phyloP scores from a whole-genome alignment of 805 yeast species.

The Scheffersomyces amazonensis region DNA sequence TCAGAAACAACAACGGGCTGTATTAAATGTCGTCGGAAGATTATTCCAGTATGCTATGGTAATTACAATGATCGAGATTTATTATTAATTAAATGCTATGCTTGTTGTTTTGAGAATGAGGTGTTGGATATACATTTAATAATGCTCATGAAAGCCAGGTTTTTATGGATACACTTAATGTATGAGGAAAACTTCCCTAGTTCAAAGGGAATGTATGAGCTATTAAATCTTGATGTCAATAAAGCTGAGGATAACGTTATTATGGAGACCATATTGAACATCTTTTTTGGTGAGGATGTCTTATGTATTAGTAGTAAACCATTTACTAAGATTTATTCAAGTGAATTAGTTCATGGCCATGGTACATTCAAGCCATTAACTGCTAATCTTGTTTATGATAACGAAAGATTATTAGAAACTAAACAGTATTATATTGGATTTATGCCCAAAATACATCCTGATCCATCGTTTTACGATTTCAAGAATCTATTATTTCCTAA shows the following conservation, averaged over 20 bases:
- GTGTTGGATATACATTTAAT: slow-evolving; percentile 14
- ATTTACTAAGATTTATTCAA: slow-evolving; percentile 2
- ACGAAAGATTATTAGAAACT: slow-evolving; percentile 1
- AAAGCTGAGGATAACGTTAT: slow-evolving; percentile 1
- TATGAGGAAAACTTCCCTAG: slow-evolving; percentile 17
- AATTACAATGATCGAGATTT: slow-evolving; percentile 1
- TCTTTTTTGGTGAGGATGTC: slow-evolving; percentile 10
- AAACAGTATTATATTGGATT: slow-evolving; percentile 7
- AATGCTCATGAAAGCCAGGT: slow-evolving; percentile 33
- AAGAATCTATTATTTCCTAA: slow-evolving; percentile 9
- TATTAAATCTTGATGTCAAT: slow-evolving; percentile 8
- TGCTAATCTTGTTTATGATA: slow-evolving; percentile 9
- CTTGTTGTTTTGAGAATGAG: slow-evolving; percentile 23
- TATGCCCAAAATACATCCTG: slow-evolving; percentile 10
- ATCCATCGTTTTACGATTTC: slow-evolving; percentile 11
- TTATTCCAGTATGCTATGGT: slow-evolving; percentile 38
- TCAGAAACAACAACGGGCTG: slow-evolving; percentile 18
- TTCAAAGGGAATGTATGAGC: slow-evolving; percentile 8
- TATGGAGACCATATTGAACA: slow-evolving; percentile 7
- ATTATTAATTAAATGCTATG: slow-evolving; percentile 8
- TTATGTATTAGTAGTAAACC: slow-evolving; percentile 8
- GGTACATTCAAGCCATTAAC: slow-evolving; percentile 9
- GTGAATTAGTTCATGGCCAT: slow-evolving; percentile 4
- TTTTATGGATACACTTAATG: slow-evolving; percentile 22
- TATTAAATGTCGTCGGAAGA: slow-evolving; percentile 20